Evolutionary conservation across 768 basidiomycete species (phyloP).

Genomic region (Mycena galopus): DNA sequence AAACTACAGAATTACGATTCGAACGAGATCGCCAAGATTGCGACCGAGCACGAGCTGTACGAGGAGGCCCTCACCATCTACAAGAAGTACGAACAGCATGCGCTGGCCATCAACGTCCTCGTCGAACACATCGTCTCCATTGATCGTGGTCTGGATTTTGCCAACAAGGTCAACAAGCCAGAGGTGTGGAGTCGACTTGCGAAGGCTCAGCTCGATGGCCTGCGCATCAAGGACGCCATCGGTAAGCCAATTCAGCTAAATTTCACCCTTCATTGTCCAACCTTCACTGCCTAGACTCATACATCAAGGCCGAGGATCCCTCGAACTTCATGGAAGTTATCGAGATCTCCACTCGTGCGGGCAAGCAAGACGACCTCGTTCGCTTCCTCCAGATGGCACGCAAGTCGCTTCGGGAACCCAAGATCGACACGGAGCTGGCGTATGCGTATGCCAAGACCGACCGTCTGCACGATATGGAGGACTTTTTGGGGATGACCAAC

Average conservation of each 20-base stretch:
- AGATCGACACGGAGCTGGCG: constrained; percentile 97
- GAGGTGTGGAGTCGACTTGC: constrained; percentile 98
- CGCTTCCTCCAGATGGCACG: constrained; percentile 99
- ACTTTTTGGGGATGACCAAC: constrained; percentile 98
- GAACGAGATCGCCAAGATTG: constrained; percentile 95
- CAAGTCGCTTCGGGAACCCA: constrained; percentile 95
- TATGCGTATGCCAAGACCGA: constrained; percentile 99
- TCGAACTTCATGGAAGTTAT: constrained; percentile 95
- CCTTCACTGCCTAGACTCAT: constrained; percentile 74
- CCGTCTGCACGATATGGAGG: constrained; percentile 98
- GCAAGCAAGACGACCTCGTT: constrained; percentile 92
- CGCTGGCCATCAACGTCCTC: constrained; percentile 95
- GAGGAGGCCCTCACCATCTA: constrained; percentile 98
- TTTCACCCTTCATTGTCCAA: constrained; percentile 15
- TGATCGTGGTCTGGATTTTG: constrained; percentile 96
- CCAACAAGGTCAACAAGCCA: constrained; percentile 95
- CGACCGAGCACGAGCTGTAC: constrained; percentile 93
- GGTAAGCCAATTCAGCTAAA: constrained; percentile 61
- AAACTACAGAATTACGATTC: constrained; percentile 96
- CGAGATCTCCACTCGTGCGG: constrained; percentile 95
- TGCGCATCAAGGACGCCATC: constrained; percentile 98
- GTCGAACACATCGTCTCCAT: constrained; percentile 99
- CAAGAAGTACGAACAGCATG: constrained; percentile 97
- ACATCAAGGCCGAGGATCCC: constrained; percentile 97
- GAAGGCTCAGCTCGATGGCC: constrained; percentile 98